Percentiles rank a stretch among this genome's conserved stretches.
phyloP scores from a whole-genome alignment of 345 rosid genomes.

The Rubroshorea leprosula region DNA sequence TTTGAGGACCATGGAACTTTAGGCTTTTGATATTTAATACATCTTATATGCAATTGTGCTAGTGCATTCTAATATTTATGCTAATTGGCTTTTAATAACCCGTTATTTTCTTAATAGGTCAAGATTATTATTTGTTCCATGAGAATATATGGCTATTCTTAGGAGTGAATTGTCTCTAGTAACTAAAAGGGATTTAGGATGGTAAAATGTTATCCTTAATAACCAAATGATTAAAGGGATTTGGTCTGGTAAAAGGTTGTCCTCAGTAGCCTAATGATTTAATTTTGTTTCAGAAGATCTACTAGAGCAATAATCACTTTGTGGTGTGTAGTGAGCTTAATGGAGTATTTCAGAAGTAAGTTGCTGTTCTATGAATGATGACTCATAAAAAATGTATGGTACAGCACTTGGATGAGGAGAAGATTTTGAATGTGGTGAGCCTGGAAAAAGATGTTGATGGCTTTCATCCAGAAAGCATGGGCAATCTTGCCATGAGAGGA shows the following conservation, averaged over 20 bases:
- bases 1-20: no score
- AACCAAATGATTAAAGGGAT: neutral
- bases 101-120: no score
- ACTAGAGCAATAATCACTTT: neutral
- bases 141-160: neutral
- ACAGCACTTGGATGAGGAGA: constrained; percentile 85
- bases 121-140: no score
- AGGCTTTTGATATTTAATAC: no score
- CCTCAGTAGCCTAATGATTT: constrained; percentile 1
- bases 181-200: no score
- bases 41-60: no score
- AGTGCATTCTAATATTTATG: no score
- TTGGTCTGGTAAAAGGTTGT: neutral
- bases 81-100: no score
- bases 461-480: constrained; percentile 79
- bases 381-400: constrained; percentile 22
- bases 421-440: constrained; percentile 55
- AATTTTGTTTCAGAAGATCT: neutral
- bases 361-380: constrained; percentile 13
- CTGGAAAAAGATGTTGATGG: constrained; percentile 92
- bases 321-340: constrained; percentile 1
- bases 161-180: no score
- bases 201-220: no score
- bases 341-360: constrained; percentile 7
- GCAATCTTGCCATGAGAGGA: constrained; percentile 91